phyloP scores from a whole-genome alignment of 768 basidiomycete genomes.

The Trametes elegans region DNA sequence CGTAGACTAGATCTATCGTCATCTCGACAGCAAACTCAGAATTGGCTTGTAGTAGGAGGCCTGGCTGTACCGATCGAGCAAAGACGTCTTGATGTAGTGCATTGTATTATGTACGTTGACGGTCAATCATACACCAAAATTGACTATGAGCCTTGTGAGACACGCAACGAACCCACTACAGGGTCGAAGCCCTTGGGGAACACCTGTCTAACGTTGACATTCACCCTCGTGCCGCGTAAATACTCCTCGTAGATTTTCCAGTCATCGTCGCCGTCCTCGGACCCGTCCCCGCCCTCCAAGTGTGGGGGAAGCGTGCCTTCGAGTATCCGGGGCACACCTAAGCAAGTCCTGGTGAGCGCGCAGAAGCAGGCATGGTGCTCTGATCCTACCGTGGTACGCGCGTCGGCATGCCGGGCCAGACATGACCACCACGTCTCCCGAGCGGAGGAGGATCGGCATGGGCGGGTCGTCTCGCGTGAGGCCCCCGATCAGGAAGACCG shows the following conservation, averaged over 20 bases:
- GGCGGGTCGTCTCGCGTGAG: slow-evolving; percentile 75
- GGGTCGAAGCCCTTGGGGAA: slow-evolving; percentile 69
- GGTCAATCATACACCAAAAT: too few relatives aligned
- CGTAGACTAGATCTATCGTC: too few relatives aligned
- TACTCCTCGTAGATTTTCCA: slow-evolving; percentile 69
- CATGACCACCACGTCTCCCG: slow-evolving; percentile 93
- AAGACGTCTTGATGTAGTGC: too few relatives aligned
- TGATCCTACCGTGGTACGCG: slow-evolving; percentile 97
- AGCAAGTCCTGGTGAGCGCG: not conserved
- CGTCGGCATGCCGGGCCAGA: slow-evolving; percentile 81
- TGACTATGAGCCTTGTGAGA: too few relatives aligned
- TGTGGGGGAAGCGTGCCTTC: slow-evolving; percentile 74
- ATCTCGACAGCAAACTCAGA: too few relatives aligned
- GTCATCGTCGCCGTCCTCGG: slow-evolving; percentile 35
- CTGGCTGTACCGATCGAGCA: too few relatives aligned
- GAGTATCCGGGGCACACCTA: slow-evolving; percentile 86
- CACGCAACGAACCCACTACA: not conserved
- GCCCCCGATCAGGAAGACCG: slow-evolving; percentile 88
- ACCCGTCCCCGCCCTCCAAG: slow-evolving; percentile 31
- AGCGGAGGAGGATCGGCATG: slow-evolving; percentile 79
- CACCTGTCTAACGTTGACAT: slow-evolving; percentile 89
- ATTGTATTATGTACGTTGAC: too few relatives aligned
- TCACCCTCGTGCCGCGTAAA: slow-evolving; percentile 70
- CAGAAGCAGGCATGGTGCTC: too few relatives aligned
- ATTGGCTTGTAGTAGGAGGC: too few relatives aligned